phyloP scores from a whole-genome alignment of 179 eudicot genomes.

The Silene vulgaris region DNA sequence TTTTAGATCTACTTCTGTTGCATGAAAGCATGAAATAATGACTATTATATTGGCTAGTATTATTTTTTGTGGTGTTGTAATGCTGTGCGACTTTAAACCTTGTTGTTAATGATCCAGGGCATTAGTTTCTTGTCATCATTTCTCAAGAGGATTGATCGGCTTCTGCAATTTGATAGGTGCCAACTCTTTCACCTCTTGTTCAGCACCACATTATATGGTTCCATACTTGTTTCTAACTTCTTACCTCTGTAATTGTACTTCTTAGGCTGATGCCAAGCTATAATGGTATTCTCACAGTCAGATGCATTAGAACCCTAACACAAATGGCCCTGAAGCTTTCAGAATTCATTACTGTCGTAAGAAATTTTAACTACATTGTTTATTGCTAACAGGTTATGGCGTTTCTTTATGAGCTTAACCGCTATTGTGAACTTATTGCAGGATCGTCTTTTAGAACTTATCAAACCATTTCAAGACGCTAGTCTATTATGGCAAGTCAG shows the following conservation, averaged over 20 bases:
- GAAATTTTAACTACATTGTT: constrained; percentile 23
- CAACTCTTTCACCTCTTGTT: constrained; percentile 10
- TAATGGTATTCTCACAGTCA: constrained; percentile 75
- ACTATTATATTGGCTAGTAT: neutral
- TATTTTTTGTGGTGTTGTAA: neutral
- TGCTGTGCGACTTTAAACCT: neutral
- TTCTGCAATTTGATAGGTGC: constrained; percentile 95
- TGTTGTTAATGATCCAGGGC: constrained; percentile 47
- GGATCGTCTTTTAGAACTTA: constrained; percentile 57
- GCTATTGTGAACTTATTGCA: constrained; percentile 30
- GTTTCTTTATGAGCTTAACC: constrained; percentile 2
- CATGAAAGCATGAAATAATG: neutral
- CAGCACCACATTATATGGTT: neutral
- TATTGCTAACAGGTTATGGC: neutral
- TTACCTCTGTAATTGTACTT: constrained; percentile 24
- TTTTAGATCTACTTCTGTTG: neutral
- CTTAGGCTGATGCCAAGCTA: constrained; percentile 93
- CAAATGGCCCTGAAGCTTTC: constrained; percentile 83
- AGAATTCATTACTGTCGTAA: constrained; percentile 65
- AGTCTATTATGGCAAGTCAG: constrained; percentile 70
- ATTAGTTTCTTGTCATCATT: constrained; percentile 57
- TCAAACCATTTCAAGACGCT: constrained; percentile 60
- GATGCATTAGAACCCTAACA: constrained; percentile 78
- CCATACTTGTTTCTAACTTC: constrained; percentile 13
- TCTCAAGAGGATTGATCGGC: constrained; percentile 85